Evolutionary conservation across 441 rosid species (phyloP), one percentile per base, ranked within the genome.

Genomic region (Viola pubescens): DNA sequence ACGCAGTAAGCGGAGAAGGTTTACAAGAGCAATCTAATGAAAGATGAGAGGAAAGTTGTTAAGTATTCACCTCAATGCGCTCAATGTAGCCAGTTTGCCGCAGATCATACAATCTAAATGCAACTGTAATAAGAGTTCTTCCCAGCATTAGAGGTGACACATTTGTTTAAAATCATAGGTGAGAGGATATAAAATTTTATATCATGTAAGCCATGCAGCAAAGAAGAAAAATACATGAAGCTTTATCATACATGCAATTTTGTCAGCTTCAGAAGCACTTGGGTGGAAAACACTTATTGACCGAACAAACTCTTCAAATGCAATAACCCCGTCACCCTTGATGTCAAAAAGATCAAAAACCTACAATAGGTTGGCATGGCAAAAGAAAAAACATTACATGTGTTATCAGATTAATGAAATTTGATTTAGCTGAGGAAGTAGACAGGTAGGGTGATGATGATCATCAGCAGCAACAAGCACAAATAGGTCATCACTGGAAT

Each of bases 61-160:
- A 16, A 19, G 54, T 51, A 43, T 53, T 57, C 64, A 89, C 97
- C 83, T 85, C 88, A 3, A 63, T 74, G 2, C 48, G 83, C 68
- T 81, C 84, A 6, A 89, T 89, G 74, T 59, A 84, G 61, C 94
- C 91, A 38, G 84, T 83, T 60, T 73, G 74, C 45, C 69, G 78
- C 50, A 82, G 77, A 70, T 86, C 89, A 39, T 86, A 83, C 70
- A 89, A 59, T 63, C 77, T 69, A 67, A 89, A 84, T 45, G 88
- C 83, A 76, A 86, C 96, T 89, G 89, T 57, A 64, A 64, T 48
- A 60, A 50, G 42, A 60, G 34, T 41, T 9, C 47, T 56, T 9
- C 11, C 40, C 65, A 69, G n/a, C 34, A 26, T 48, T 34, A 48
- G 45, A 12, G 8, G 45, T 38, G 49, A 44, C 58, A 44, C 19